Conservation (phyloP, 2,329 filamentous ascomycete genomes). For the Alternaria sp. region DNA sequence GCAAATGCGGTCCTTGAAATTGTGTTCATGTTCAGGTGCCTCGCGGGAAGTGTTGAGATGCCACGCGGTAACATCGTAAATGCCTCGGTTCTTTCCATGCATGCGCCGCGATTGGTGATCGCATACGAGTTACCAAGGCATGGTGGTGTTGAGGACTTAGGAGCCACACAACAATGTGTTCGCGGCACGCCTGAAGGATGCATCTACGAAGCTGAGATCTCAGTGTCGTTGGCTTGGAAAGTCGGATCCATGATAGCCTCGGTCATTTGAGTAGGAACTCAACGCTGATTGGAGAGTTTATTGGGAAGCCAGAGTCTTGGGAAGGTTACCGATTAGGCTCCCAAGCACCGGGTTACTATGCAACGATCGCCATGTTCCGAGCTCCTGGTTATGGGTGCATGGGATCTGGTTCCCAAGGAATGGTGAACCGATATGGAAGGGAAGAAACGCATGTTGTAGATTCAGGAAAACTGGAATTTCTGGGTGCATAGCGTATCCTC, state of each 20-base stretch:
- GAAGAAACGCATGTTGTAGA: background rate
- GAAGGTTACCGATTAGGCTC: conserved; percentile 2
- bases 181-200: background rate
- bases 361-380: conserved; percentile 11
- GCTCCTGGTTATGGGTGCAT: background rate
- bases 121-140: background rate
- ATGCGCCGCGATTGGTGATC: background rate
- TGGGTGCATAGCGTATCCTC: background rate
- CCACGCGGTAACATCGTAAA: background rate
- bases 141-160: background rate
- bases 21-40: background rate
- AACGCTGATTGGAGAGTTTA: background rate
- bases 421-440: background rate
- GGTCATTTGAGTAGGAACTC: background rate
- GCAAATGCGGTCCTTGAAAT: background rate
- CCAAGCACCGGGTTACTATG: conserved; percentile 19
- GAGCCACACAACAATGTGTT: background rate
- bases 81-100: background rate
- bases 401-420: background rate
- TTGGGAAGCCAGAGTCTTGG: background rate
- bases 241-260: background rate
- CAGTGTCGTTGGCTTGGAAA: background rate
- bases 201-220: background rate
- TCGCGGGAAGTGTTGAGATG: background rate
- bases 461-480: too few species aligned